Percentiles rank a stretch among this genome's conserved stretches.
Conservation (phyloP, 805 yeast species). For the Starmera pachycereana region DNA sequence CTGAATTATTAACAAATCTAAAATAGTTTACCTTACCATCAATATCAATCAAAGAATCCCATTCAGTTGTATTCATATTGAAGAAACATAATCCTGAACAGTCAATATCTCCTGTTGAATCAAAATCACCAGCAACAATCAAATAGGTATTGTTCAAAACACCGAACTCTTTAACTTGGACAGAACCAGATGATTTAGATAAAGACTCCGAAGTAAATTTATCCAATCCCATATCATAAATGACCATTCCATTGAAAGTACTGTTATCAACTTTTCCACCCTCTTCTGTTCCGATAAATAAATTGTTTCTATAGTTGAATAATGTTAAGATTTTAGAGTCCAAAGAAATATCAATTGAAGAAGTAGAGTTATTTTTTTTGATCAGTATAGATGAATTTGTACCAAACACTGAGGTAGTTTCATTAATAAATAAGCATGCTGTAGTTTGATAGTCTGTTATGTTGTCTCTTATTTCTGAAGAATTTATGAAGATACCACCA, state of each 20-base stretch:
- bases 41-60: conserved; percentile 34
- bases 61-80: conserved; percentile 40
- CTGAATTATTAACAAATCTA: conserved; percentile 31
- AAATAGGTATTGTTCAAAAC: conserved; percentile 28
- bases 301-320: conserved; percentile 9
- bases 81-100: conserved; percentile 64
- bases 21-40: conserved; percentile 49
- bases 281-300: conserved; percentile 39
- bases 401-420: conserved; percentile 42
- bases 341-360: conserved; percentile 20
- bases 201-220: conserved; percentile 5
- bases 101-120: conserved; percentile 39
- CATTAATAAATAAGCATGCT: conserved; percentile 34
- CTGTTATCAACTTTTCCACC: conserved; percentile 15
- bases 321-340: conserved; percentile 10
- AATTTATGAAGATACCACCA: conserved; percentile 8
- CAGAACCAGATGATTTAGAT: conserved; percentile 15
- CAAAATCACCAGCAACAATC: conserved; percentile 68
- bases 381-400: conserved; percentile 30
- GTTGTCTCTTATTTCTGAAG: conserved; percentile 9
- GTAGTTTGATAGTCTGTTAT: conserved; percentile 14
- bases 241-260: conserved; percentile 34
- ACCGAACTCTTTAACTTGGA: conserved; percentile 29
- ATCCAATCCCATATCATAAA: conserved; percentile 37
- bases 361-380: conserved; percentile 15